Conservation (phyloP, 1,284 basidiomycete genomes). For the Cutaneotrichosporon sp. region DNA sequence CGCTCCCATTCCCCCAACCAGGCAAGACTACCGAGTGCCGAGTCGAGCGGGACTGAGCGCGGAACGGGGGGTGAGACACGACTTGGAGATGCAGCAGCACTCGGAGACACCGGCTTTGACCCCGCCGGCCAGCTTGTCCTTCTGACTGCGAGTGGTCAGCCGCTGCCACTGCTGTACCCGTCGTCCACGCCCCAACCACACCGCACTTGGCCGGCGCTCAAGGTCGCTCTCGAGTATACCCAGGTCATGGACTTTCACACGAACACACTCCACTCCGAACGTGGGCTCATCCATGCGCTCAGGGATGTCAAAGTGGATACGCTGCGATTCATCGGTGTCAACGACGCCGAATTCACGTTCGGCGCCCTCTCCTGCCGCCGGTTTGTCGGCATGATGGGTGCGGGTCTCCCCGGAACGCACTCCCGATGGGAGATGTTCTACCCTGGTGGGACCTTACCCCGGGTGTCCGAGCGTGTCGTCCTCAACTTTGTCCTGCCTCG, state of each 20-base stretch:
- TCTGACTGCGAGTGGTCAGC: neutral
- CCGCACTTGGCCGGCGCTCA: neutral
- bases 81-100: no score
- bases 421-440: neutral
- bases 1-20: neutral
- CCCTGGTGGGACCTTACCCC: neutral
- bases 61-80: no score
- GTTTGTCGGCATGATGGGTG: neutral
- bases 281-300: neutral
- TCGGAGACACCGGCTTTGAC: neutral
- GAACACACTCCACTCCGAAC: neutral
- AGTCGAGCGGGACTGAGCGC: neutral
- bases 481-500: neutral
- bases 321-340: neutral
- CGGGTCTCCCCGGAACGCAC: neutral
- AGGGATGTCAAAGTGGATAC: neutral
- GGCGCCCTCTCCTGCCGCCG: neutral
- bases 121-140: neutral
- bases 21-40: no score
- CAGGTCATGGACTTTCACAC: neutral
- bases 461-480: neutral
- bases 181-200: neutral
- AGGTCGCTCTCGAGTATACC: neutral
- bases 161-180: neutral
- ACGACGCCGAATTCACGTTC: neutral